Base-by-base conservation (phyloP, 2,329 filamentous ascomycete genomes). In the Trichoderma endophyticum region DNA sequence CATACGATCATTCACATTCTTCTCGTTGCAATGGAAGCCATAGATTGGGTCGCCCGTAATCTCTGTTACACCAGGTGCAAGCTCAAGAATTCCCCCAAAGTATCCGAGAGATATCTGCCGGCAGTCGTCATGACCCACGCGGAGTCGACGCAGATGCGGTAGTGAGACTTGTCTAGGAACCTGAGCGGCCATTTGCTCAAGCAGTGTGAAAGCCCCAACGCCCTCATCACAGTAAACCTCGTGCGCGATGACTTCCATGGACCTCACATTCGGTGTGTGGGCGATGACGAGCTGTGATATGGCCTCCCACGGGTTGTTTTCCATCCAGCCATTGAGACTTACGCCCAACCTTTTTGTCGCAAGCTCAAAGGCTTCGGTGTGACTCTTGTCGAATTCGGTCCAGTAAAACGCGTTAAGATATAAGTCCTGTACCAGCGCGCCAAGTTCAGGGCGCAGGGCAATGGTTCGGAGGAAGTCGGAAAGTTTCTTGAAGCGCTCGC, bases 31-130 rank as follows among this genome's bases (percentile, higher is more conserved):
- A 24, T 65, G 5, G 4, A 54, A n/a, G 12, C 62, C 62, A 14
- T 65, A 65, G 28, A 43, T 51, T 24, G 62, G 62, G 6, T 28
- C 30, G 26, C 48, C 21, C 12, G 7, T 54, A 21, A 66, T 11
- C n/a, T 54, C 48, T 4, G 4, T 21, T 15, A 66, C 18, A 8
- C 15, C 7, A 3, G 63, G 48, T 14, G 63, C 63, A 66, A 66
- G 48, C 30, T 66, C 28, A 48, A 66, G 51, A 36, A 66, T 56
- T 1, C 63, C 63, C 11, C 63, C 63, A 66, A 66, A 66, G 63
- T 66, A 66, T 66, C 48, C 43, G 4, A 66, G 30, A n/a, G 43
- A 66, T 28, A 56, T 56, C 24, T 48, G 54, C 48, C 63, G 48
- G 43, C 12, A 9, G 21, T 56, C 30, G 15, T 36, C 21, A 26